These are phyloP conservation scores for Mikania micrantha DNA, from an alignment of 129 eudicot genomes.

Conservation along the genomic window DNA sequence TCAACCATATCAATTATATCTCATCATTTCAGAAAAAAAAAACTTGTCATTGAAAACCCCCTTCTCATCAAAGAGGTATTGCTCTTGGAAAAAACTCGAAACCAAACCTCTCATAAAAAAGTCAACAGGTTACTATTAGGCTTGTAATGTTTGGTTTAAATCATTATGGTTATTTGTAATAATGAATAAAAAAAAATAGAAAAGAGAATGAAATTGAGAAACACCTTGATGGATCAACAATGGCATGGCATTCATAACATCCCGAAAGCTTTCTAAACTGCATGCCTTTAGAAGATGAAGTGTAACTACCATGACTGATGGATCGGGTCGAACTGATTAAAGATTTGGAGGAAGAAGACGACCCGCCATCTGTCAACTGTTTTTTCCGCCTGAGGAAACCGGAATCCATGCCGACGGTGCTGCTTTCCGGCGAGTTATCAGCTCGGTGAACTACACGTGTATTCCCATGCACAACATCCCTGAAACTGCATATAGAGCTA, in stretches of 20 bases:
- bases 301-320: slow-evolving; percentile 22
- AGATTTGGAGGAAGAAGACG: slow-evolving; percentile 43
- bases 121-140: no score
- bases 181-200: no score
- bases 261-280: slow-evolving; percentile 85
- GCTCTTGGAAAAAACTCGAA: no score
- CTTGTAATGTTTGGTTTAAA: neutral
- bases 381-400: slow-evolving; percentile 44
- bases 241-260: slow-evolving; percentile 86
- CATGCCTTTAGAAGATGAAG: slow-evolving; percentile 44
- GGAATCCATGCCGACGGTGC: slow-evolving; percentile 52
- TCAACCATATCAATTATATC: no score
- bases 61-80: no score
- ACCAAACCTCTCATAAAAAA: no score
- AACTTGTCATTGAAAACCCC: no score
- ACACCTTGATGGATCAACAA: slow-evolving; percentile 71
- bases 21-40: no score
- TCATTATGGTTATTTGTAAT: no score
- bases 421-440: slow-evolving; percentile 77
- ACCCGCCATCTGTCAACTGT: slow-evolving; percentile 3
- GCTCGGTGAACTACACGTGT: slow-evolving; percentile 73
- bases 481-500: slow-evolving; percentile 64
- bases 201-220: neutral
- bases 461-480: slow-evolving; percentile 77
- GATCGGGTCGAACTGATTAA: slow-evolving; percentile 51